Evolutionary conservation across 208 protist species (phyloP), one percentile per base, ranked within the genome.

Genomic region (Herpetomonas tarakana): DNA sequence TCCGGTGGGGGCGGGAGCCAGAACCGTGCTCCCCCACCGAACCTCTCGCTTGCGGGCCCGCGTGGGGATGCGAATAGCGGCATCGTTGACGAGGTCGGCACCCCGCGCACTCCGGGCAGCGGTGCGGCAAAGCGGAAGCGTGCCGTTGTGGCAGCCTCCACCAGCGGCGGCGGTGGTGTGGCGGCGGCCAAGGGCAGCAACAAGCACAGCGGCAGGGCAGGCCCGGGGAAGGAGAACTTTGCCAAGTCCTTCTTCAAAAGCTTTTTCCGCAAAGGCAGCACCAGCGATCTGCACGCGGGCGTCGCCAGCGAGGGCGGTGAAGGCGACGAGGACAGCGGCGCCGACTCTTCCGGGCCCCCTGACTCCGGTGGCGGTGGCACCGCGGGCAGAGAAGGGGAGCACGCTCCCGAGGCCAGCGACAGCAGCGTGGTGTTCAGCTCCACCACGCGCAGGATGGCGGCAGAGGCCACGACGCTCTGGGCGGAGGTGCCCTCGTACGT

Each of bases 171-270:
- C n/a, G n/a, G n/a, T n/a, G n/a, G n/a, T n/a, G n/a, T n/a, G n/a
- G n/a, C n/a, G n/a, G n/a, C 35, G 14, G 35, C 35, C 35, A 41
- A 14, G 9, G 14, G 35, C 35, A 41, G 14, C 35, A 41, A 41
- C 35, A 41, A 41, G 9, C 6, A 41, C 35, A 41, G 35, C 35
- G 35, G 35, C 35, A 14, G 7, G 31, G 21, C 14, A 4, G 28
- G 24, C 29, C 35, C 35, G 30, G 44, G 14, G 16, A 26, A 27
- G 22, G 53, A 62, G 30, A 83, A 67, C 62, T 79, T 84, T 16
- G 77, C 77, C 21, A 79, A 80, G 44, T 77, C 73, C 12, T 68
- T 84, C 51, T 80, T 84, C 45, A 80, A 84, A 45, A 77, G 65
- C 47, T 77, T 79, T 59, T 84, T 84, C 41, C 51, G 77, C 18